Evolutionary conservation across 768 basidiomycete genomes (phyloP).

Genomic region (Boletus huronensis): DNA sequence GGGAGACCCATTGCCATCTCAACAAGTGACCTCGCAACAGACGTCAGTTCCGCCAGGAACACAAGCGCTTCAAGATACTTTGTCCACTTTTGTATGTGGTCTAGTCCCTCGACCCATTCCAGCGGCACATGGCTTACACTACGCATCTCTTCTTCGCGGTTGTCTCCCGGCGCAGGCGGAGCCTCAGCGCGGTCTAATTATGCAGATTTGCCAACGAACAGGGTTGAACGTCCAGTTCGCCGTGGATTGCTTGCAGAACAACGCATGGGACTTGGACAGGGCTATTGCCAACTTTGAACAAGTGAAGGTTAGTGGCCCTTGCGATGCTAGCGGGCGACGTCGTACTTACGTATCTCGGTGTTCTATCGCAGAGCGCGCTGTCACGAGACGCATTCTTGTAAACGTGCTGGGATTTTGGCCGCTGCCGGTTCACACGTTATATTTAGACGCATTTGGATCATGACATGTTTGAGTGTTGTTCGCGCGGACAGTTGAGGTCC

Average conservation of each 20-base stretch:
- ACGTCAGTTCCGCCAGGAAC: slow-evolving; percentile 33
- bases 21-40: slow-evolving; percentile 18
- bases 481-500: neutral
- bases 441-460: slow-evolving; percentile 9
- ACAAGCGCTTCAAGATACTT: slow-evolving; percentile 44
- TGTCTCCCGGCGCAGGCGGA: slow-evolving; percentile 48
- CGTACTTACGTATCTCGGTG: slow-evolving; percentile 25
- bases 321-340: slow-evolving; percentile 1
- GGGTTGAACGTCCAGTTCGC: slow-evolving; percentile 77
- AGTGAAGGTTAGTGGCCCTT: slow-evolving; percentile 62
- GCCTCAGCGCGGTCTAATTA: slow-evolving; percentile 63
- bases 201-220: slow-evolving; percentile 70
- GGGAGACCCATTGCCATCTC: slow-evolving; percentile 25
- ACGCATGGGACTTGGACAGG: slow-evolving; percentile 77
- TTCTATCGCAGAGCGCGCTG: slow-evolving; percentile 41
- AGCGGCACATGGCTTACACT: slow-evolving; percentile 10
- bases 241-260: slow-evolving; percentile 80
- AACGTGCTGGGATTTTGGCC: slow-evolving; percentile 17
- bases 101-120: slow-evolving; percentile 8
- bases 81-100: slow-evolving; percentile 55
- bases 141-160: slow-evolving; percentile 9
- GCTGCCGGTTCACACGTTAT: slow-evolving; percentile 12
- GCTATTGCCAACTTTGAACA: slow-evolving; percentile 85
- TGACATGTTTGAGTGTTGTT: neutral
- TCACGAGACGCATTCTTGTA: slow-evolving; percentile 55